Conservation (phyloP, 495 filamentous ascomycete species). For the Aspergillus wentii region DNA sequence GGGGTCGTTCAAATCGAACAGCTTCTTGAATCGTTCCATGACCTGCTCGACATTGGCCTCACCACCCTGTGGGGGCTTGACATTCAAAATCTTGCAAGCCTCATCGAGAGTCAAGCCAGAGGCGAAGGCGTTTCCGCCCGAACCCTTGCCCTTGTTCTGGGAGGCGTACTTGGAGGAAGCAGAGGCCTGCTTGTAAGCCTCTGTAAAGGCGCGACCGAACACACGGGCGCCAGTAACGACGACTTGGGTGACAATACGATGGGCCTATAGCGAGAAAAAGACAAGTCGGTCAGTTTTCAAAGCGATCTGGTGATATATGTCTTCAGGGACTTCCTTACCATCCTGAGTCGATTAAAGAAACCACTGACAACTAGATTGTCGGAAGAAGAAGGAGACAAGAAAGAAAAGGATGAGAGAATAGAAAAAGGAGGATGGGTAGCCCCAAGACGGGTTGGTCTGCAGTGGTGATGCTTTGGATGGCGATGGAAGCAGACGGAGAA, state of each 20-base stretch:
- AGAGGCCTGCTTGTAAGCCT: slow-evolving; percentile 87
- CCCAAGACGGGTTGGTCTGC: neutral
- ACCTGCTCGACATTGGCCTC: slow-evolving; percentile 70
- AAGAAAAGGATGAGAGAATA: neutral
- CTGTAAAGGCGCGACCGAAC: slow-evolving; percentile 84
- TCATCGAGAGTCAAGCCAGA: slow-evolving; percentile 83
- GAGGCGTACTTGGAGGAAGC: slow-evolving; percentile 73
- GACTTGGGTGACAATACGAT: slow-evolving; percentile 91
- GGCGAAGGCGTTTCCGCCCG: slow-evolving; percentile 45
- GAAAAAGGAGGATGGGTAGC: neutral
- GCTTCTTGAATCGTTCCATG: slow-evolving; percentile 83
- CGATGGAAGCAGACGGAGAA: slow-evolving; percentile 25
- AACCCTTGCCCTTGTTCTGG: slow-evolving; percentile 46
- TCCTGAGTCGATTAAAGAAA: too few species aligned
- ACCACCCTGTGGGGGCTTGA: slow-evolving; percentile 79
- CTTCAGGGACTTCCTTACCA: too few species aligned
- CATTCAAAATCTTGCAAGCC: slow-evolving; percentile 96
- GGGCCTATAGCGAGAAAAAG: slow-evolving; percentile 57
- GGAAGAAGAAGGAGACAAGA: too few species aligned
- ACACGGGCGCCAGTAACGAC: slow-evolving; percentile 85
- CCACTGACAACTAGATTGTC: too few species aligned
- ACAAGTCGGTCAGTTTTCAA: slow-evolving; percentile 3
- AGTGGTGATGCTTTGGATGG: slow-evolving; percentile 7
- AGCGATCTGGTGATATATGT: too few species aligned
- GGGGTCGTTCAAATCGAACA: slow-evolving; percentile 92